Percentiles rank a stretch among this genome's conserved stretches.
Conservation (phyloP, 495 filamentous ascomycete species). For the Penicillium arizonense region DNA sequence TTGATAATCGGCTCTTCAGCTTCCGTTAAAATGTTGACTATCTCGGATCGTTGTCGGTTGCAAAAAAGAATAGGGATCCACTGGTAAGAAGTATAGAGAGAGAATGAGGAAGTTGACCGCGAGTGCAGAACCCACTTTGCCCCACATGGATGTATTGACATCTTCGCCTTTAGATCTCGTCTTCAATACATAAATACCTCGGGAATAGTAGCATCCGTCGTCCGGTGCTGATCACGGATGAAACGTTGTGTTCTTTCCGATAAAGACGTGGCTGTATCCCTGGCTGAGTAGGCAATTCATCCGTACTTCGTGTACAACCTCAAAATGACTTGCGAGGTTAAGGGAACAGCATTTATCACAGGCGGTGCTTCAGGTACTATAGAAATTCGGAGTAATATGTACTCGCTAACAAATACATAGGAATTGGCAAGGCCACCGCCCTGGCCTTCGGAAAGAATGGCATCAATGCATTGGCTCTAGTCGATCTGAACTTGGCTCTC, state of each 20-base stretch:
- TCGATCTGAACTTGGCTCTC: conserved; percentile 19
- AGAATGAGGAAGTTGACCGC: conserved; percentile 17
- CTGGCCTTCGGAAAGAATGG: conserved; percentile 22
- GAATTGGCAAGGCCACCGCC: conserved; percentile 27
- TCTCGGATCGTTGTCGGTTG: too few relatives aligned
- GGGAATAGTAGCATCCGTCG: too few relatives aligned
- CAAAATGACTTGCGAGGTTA: conserved; percentile 18
- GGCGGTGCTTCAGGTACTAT: conserved; percentile 20
- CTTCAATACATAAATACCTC: neutral
- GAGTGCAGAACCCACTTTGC: neutral
- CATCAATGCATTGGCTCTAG: conserved; percentile 17
- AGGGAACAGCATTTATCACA: conserved; percentile 26
- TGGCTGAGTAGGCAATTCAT: too few relatives aligned
- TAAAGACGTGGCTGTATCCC: too few relatives aligned
- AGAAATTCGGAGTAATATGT: neutral
- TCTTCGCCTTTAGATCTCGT: too few relatives aligned
- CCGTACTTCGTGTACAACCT: neutral
- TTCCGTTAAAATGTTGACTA: too few relatives aligned
- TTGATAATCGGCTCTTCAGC: too few relatives aligned
- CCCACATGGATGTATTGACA: too few relatives aligned
- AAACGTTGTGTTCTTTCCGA: too few relatives aligned
- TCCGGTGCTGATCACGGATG: too few relatives aligned
- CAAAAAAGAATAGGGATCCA: neutral
- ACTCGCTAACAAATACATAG: conserved; percentile 8
- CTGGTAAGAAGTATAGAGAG: neutral